Conservation (phyloP, 208 protist species). For the Angomonas ambiguus region DNA sequence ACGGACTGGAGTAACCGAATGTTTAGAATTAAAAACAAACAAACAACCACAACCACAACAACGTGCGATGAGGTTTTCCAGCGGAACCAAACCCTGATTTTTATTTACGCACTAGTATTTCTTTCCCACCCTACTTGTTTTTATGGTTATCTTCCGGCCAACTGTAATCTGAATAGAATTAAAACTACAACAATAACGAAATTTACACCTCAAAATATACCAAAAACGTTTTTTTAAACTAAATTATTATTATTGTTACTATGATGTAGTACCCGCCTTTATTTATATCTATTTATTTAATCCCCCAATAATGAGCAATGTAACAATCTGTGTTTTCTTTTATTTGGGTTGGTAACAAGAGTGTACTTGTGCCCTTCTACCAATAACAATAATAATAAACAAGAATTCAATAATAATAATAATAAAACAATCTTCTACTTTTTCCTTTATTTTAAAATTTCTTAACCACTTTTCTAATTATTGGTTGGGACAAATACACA, state of each 20-base stretch:
- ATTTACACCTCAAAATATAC: too few species aligned
- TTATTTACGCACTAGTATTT: background rate
- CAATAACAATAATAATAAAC: background rate
- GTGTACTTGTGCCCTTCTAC: background rate
- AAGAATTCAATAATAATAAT: conserved; percentile 1
- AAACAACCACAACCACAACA: background rate
- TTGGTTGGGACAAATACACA: background rate
- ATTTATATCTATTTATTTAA: conserved; percentile 2
- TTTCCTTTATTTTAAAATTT: conserved; percentile 6
- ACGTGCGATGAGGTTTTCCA: too few species aligned
- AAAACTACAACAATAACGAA: too few species aligned
- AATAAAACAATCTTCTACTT: background rate
- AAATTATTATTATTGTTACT: background rate
- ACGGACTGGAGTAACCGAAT: background rate
- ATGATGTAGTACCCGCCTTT: background rate
- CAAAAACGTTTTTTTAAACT: too few species aligned
- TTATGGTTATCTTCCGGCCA: background rate
- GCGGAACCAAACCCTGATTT: too few species aligned
- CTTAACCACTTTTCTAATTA: background rate
- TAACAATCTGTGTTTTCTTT: background rate
- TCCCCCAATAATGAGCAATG: background rate
- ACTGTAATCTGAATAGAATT: too few species aligned
- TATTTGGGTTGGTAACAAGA: background rate
- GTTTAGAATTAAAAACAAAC: background rate
- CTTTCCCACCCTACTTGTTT: background rate